These are phyloP conservation scores for Ophiostoma montium DNA, from an alignment of 2,329 filamentous ascomycete species.

Conservation along the genomic window DNA sequence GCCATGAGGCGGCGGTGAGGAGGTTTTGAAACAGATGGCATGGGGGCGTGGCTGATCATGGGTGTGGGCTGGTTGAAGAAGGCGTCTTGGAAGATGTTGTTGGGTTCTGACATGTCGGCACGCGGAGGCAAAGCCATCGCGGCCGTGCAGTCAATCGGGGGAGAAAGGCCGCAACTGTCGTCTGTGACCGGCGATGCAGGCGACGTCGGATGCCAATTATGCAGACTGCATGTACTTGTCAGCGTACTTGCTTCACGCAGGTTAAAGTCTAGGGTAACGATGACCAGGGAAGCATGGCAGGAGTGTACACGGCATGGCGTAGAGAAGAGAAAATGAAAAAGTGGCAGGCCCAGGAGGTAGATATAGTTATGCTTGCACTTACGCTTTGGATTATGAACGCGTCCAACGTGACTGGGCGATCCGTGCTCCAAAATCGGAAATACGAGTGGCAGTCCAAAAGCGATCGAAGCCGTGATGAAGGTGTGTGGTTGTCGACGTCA, in stretches of 20 bases:
- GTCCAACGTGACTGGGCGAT: not conserved
- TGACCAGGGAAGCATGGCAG: not conserved
- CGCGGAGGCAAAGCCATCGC: conserved; percentile 39
- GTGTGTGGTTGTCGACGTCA: not conserved
- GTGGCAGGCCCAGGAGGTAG: not conserved
- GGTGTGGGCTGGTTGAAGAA: conserved; percentile 30
- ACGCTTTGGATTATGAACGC: not conserved
- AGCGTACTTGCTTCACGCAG: not conserved
- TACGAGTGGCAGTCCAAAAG: no score
- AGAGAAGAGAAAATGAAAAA: not conserved
- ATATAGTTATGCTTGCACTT: not conserved
- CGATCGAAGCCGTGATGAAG: not conserved
- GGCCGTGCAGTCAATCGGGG: conserved; percentile 20
- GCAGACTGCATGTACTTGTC: not conserved
- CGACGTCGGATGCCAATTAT: conserved; percentile 5
- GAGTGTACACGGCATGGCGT: not conserved
- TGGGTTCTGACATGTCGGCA: conserved; percentile 31
- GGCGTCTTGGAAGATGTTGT: conserved; percentile 40
- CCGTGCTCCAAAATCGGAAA: not conserved
- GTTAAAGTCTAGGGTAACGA: not conserved
- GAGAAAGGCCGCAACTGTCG: not conserved
- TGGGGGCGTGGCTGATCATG: conserved; percentile 42
- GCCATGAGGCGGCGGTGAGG: conserved; percentile 29
- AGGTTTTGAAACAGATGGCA: conserved; percentile 36
- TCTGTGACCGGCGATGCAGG: conserved; percentile 1